Base-by-base conservation (phyloP, 2,329 filamentous ascomycete species). In the Colletotrichum sp. region DNA sequence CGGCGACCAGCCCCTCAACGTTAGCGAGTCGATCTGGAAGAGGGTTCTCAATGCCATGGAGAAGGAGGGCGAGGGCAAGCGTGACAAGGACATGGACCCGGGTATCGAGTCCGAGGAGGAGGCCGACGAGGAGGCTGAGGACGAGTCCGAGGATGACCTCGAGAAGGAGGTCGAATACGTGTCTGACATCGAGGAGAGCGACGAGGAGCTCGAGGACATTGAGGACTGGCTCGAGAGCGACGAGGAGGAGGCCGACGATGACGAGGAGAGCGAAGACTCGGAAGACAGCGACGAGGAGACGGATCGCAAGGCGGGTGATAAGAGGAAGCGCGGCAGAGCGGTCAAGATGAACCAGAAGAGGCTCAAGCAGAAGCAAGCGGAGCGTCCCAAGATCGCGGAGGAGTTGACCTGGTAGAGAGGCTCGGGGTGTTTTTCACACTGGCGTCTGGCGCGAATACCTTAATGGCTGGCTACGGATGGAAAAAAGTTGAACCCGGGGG, bases 11-110 rank as follows among this genome's bases (percentile, higher is more conserved):
- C 97, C 97, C 57, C 89, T 99, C 79, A 99, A 99, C 83, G 96
- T 98, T 68, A 97, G 98, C 85, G 96, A 98, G 84, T 90, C 92
- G 16, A 95, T 99, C 77, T 99, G 97, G 97, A 98, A 98, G 91
- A 98, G 96, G 90, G 97, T 99, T 9, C 92, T 99, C 80, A 93
- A 93, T 77, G 95, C 95, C 5, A 90, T 99, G 85, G 97, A 99
- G 90, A 91, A 94, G 80, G 94, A 94, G 80, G 96, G 96, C 75
- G 93, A 98, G 81, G 96, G 94, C 60, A 89, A 92, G 78, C 90
- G 95, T 71, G 96, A 98, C 84, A 92, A 96, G 86, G 96, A 99
- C 84, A 85, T 97, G 84, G 96, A 98, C 83, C 93, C 96, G 80
- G 96, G 96, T 12, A 92, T 98, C 78, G 93, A 95, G 79, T 93